These are phyloP conservation scores for Dactylorhiza incarnata DNA, from an alignment of 106 monocot genomes.

Conservation along the genomic window DNA sequence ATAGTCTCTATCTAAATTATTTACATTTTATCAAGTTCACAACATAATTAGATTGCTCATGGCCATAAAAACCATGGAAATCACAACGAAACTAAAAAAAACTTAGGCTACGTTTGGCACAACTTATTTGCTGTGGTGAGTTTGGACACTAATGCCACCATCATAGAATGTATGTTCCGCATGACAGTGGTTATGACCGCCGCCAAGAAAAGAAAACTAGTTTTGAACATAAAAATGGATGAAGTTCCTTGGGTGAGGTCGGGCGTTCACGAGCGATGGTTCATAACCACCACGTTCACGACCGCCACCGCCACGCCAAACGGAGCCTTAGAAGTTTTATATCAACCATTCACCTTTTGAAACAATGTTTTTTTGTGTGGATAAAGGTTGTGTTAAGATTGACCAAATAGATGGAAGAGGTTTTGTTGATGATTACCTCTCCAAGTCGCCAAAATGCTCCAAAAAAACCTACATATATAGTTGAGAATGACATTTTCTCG, in stretches of 20 bases:
- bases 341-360: background rate
- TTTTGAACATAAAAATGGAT: too few species aligned
- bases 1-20: background rate
- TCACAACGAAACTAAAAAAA: background rate
- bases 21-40: background rate
- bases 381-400: background rate
- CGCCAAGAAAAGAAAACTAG: too few species aligned
- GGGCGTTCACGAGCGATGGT: too few species aligned
- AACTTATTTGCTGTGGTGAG: too few species aligned
- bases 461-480: conserved; percentile 84
- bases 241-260: too few species aligned
- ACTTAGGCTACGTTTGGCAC: too few species aligned
- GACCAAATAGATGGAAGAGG: background rate
- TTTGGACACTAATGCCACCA: too few species aligned
- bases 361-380: background rate
- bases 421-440: conserved; percentile 40
- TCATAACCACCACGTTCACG: too few species aligned
- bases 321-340: background rate
- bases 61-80: background rate
- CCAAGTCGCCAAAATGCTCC: conserved; percentile 94
- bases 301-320: too few species aligned
- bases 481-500: too few species aligned
- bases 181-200: too few species aligned
- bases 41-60: background rate
- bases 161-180: too few species aligned